Base-by-base conservation (phyloP, 2,329 filamentous ascomycete genomes). In the Microcyclospora pomicola region DNA sequence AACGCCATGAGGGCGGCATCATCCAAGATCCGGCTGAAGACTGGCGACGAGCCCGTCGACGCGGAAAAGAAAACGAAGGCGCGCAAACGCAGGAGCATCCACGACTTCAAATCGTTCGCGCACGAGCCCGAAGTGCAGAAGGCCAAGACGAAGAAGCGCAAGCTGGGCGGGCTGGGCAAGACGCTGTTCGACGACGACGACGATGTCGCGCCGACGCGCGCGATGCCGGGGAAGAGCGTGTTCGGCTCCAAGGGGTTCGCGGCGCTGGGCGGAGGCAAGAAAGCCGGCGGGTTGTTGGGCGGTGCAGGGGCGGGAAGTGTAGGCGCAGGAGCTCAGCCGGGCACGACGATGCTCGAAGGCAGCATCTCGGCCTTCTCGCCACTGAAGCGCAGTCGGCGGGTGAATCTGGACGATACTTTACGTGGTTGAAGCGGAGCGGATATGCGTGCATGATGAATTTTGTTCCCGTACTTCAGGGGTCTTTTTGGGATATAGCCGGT, bases 81-180 rank as follows among this genome's bases (percentile, higher is more conserved):
- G 45, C 55, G 55, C 35, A 43, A 48, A 28, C 62, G 65, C 49
- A 69, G 69, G 42, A 66, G 64, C 3, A 61, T 70, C 40, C 62
- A 64, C 50, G 63, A 64, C 6, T 69, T 61, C 36, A 52, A 53
- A 2, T 50, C 57, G 6, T 61, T 60, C 48, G 49, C 49, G 28
- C 42, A 47, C 3, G 52, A 54, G 36, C 48, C 53, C 9, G 54
- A 56, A 24, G 44, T 47, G 2, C 42, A 52, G 42, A 50, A 55
- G 41, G 45, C 43, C 28, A 57, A 48, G 37, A 45, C 53, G 43
- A 59, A 60, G 49, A 56, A 55, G 42, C 52, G 56, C 9, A 58
- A 58, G 45, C 50, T 60, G 5, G 58, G 58, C 27, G 56, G 55
- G 5, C 37, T 55, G 33, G 58, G 59, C 38, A 58, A 56, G 45